A percentile compares a stretch with the other conserved stretches of the same genome.
Evolutionary conservation across 2,329 filamentous ascomycete species (phyloP).

Genomic region (Aureobasidium sp.): DNA sequence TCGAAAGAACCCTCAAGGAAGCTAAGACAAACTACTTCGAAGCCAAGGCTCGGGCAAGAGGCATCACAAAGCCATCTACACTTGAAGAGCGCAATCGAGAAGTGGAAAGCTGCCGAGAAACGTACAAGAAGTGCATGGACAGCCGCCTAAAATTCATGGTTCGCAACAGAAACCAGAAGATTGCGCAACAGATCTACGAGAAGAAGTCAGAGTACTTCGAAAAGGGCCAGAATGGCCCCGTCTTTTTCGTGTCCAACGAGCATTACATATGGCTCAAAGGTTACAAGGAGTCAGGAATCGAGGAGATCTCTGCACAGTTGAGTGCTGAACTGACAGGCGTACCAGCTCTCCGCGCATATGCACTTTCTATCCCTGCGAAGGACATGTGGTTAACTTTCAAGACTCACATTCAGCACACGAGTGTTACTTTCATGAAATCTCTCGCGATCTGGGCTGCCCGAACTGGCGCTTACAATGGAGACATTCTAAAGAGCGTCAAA

Average conservation of each 20-base stretch:
- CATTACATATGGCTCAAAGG: slow-evolving; percentile 21
- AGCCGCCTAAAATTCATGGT: slow-evolving; percentile 11
- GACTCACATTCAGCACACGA: neutral
- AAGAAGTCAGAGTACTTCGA: slow-evolving; percentile 14
- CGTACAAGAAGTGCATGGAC: too few relatives aligned
- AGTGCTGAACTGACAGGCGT: slow-evolving; percentile 17
- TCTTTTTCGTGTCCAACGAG: slow-evolving; percentile 20
- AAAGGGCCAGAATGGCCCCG: neutral
- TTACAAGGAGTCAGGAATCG: neutral
- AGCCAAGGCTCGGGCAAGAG: too few relatives aligned
- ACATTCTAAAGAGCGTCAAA: neutral
- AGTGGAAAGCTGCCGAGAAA: neutral
- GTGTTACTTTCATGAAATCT: neutral
- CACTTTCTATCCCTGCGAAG: neutral
- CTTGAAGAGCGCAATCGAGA: too few relatives aligned
- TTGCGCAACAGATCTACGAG: slow-evolving; percentile 8
- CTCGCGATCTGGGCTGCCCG: neutral
- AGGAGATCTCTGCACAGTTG: neutral
- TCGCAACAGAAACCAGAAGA: slow-evolving; percentile 15
- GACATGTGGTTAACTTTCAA: neutral
- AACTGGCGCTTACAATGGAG: neutral
- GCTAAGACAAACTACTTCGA: too few relatives aligned
- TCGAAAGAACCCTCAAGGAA: neutral
- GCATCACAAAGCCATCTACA: too few relatives aligned
- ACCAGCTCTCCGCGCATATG: slow-evolving; percentile 16